These are phyloP conservation scores for Zymoseptoria ardabiliae DNA, from an alignment of 2,329 filamentous ascomycete genomes.

Conservation along the genomic window DNA sequence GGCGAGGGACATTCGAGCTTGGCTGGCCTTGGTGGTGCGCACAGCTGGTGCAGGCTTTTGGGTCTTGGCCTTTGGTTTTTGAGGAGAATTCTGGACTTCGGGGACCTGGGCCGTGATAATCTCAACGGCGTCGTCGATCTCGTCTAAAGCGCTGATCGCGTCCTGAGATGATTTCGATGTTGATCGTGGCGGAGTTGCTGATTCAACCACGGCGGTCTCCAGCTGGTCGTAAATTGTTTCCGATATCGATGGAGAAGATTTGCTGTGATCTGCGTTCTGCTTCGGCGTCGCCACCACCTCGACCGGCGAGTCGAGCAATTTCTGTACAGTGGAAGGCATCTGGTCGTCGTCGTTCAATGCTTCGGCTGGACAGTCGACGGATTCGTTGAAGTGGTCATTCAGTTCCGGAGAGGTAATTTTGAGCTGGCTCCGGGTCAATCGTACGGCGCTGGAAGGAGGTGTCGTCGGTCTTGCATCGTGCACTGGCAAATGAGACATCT, in stretches of 20 bases:
- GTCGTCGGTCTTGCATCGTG: slow-evolving; percentile 15
- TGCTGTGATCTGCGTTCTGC: background rate
- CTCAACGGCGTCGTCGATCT: slow-evolving; percentile 46
- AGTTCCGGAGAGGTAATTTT: background rate
- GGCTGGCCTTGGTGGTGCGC: slow-evolving; percentile 26
- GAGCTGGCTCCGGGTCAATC: slow-evolving; percentile 6
- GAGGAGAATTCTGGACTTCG: slow-evolving; percentile 25
- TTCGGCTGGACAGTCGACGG: background rate
- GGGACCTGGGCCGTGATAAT: slow-evolving; percentile 31
- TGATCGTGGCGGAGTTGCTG: slow-evolving; percentile 11
- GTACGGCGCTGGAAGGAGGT: slow-evolving; percentile 11
- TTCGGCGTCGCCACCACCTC: background rate
- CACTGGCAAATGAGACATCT: slow-evolving; percentile 14
- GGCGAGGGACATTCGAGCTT: slow-evolving; percentile 26
- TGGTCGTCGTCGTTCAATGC: background rate
- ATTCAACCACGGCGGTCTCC: slow-evolving; percentile 20
- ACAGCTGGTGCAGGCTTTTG: slow-evolving; percentile 23
- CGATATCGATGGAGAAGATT: background rate
- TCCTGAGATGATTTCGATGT: slow-evolving; percentile 29
- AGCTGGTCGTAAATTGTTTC: slow-evolving; percentile 18
- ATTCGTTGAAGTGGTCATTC: background rate
- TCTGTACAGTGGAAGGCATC: slow-evolving; percentile 9
- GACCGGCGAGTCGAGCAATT: background rate
- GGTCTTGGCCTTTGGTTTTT: slow-evolving; percentile 20
- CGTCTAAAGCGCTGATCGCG: slow-evolving; percentile 45